Conservation (phyloP, 768 basidiomycete genomes). For the Boletus pseudo-olivaceus region DNA sequence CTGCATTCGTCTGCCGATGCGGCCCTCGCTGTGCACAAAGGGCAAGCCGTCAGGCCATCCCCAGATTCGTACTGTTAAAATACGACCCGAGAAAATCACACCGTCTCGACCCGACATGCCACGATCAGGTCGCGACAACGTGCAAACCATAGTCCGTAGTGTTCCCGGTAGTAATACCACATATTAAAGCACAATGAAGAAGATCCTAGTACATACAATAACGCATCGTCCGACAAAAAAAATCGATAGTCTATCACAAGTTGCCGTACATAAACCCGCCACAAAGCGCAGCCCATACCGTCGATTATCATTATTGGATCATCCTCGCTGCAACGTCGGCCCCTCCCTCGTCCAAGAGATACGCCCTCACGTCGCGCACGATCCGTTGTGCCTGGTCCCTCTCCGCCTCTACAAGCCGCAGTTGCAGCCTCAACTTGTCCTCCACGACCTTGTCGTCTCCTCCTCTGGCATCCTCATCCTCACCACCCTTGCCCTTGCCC, state of each 20-base stretch:
- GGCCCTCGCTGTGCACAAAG: too few species aligned
- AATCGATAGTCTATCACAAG: neutral
- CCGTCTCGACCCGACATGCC: too few species aligned
- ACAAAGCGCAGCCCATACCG: neutral
- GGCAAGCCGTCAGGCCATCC: too few species aligned
- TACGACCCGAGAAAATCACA: too few species aligned
- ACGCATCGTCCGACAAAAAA: neutral
- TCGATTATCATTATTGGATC: neutral
- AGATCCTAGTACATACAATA: neutral
- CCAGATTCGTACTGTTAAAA: too few species aligned
- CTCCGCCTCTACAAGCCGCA: constrained; percentile 17
- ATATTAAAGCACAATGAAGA: neutral
- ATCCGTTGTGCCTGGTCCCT: constrained; percentile 18
- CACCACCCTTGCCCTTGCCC: neutral
- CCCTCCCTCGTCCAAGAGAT: constrained; percentile 10
- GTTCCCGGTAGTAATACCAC: neutral
- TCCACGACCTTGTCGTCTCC: neutral
- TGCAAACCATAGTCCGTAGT: too few species aligned
- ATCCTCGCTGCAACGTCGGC: neutral
- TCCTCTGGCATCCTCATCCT: neutral
- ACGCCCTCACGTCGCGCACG: constrained; percentile 16
- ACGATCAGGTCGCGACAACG: too few species aligned
- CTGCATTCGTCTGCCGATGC: too few species aligned
- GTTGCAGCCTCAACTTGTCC: constrained; percentile 8
- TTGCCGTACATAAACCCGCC: neutral